Evolutionary conservation across 129 eudicot genomes (phyloP), one percentile per base, ranked within the genome.

Genomic region (Centaurea solstitialis): DNA sequence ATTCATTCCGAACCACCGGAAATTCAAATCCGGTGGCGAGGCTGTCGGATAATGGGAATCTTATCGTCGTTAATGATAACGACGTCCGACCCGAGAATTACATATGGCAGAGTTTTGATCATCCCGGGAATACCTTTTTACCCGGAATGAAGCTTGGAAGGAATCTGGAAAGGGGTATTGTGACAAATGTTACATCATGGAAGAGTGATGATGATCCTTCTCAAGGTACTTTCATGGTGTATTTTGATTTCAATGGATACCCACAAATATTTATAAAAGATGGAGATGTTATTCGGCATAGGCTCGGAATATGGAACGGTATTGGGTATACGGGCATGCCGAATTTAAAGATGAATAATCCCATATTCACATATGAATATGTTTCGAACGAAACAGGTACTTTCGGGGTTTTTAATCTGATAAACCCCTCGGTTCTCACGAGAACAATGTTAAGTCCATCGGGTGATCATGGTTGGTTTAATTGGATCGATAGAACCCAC

Each of bases 251-350:
- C 12, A 41, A 40, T 17, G 50, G 75, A 9, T 30, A 0, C n/a
- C 76, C 85, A 13, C 81, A 75, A 69, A 15, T 57, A 9, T 43
- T 24, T 20, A 33, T 26, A 33, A 66, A 37, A 7, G 7, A 53
- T n/a, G 76, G 76, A 9, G 26, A 66, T 22, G 39, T 40, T 1
- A 71, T 68, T 5, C 50, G 15, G 0, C 73, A 53, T 24, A 69
- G 85, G 17, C 39, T 13, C 4, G 88, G 88, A 17, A 70, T 67
- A 3, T 85, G 88, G 88, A 85, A 85, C 12, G 80, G 85, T 4
- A 40, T 81, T 18, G 69, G 47, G 57, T 74, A 43, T 18, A 65
- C 80, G 30, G 79, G 84, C 12, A 39, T 10, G 72, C 59, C 24
- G 35, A 38, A n/a, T 70, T 24, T 69, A 11, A 50, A n/a, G 45